A percentile compares a stretch with the other conserved stretches of the same genome.
Evolutionary conservation across 108 stramenopile genomes (phyloP).

Genomic region (Mediolabrus comicus): DNA sequence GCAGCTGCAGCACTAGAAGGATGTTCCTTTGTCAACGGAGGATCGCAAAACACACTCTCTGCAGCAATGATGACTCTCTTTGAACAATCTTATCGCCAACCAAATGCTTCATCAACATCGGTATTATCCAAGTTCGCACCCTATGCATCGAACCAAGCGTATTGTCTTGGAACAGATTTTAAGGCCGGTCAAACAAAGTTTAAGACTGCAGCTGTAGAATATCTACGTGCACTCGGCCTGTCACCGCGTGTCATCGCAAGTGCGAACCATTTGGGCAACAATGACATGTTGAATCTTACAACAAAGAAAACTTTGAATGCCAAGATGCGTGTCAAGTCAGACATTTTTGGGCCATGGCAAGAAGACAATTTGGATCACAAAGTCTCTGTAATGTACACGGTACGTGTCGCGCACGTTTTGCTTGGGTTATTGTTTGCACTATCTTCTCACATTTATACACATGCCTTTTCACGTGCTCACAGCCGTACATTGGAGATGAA

Average conservation of each 20-base stretch:
- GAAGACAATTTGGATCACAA: slow-evolving; percentile 79
- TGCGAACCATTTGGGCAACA: slow-evolving; percentile 89
- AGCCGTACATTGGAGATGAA: slow-evolving; percentile 83
- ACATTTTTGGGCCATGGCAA: slow-evolving; percentile 82
- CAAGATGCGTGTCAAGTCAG: slow-evolving; percentile 80
- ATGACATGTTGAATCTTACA: slow-evolving; percentile 89
- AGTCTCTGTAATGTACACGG: slow-evolving; percentile 85
- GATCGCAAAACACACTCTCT: slow-evolving; percentile 80
- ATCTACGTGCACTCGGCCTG: slow-evolving; percentile 72
- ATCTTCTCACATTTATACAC: no score
- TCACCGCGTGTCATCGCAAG: slow-evolving; percentile 79
- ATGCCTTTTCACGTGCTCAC: no score
- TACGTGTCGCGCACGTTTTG: no score
- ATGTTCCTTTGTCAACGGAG: slow-evolving; percentile 87
- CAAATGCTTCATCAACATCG: slow-evolving; percentile 14
- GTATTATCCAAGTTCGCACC: slow-evolving; percentile 37
- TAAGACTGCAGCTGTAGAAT: slow-evolving; percentile 87
- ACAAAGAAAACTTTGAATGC: slow-evolving; percentile 60
- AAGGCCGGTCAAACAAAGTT: slow-evolving; percentile 90
- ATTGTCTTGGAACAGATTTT: slow-evolving; percentile 82
- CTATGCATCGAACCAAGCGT: slow-evolving; percentile 45
- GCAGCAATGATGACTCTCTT: slow-evolving; percentile 56
- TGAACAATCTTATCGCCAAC: slow-evolving; percentile 45
- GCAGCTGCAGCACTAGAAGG: slow-evolving; percentile 80
- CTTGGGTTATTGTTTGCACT: no score